Base-by-base conservation (phyloP, 2,329 filamentous ascomycete species). In the Apiospora rasikravindrae region DNA sequence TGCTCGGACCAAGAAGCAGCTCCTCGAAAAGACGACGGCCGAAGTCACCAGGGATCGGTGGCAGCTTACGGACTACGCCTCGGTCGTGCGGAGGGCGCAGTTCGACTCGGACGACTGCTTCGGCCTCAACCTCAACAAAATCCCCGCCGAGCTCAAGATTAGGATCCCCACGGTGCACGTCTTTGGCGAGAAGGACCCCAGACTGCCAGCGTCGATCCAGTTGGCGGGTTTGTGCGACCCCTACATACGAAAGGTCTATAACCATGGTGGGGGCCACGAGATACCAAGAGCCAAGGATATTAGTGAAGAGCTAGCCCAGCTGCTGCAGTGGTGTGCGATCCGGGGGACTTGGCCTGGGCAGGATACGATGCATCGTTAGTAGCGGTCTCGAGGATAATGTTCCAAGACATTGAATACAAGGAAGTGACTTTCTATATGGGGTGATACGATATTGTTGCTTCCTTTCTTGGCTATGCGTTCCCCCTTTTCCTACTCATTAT, bases 61-160 rank as follows among this genome's bases (percentile, higher is more conserved):
- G 22, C 75, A 78, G 45, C 70, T 70, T 11, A 70, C 67, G n/a
- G 69, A 71, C 24, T 78, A 78, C 70, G 51, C 74, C 10, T 45
- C 69, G 14, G 73, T 71, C 4, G 76, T 74, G 26, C 74, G 76
- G 2, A 76, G 73, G 26, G 77, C 78, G 22, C 73, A 78, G 40
- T 80, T 76, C 72, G 74, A 80, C 70, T 79, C 77, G 37, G 78
- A 80, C 51, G 76, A 81, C 66, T 80, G 79, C 71, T 81, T 80
- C 16, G 79, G 79, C 0, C 70, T 80, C 26, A 78, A 81, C 66
- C 69, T 80, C 68, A 80, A 81, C 69, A 72, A 37, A 24, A 69
- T 80, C 11, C 78, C 77, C 11, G 71, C 71, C 14, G 77, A 80
- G 70, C 69, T 81, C 24, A 81, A 79, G 70, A 77, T 81, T 16